Base-by-base conservation (phyloP, 208 protist genomes). In the Acanthamoeba royreba region DNA sequence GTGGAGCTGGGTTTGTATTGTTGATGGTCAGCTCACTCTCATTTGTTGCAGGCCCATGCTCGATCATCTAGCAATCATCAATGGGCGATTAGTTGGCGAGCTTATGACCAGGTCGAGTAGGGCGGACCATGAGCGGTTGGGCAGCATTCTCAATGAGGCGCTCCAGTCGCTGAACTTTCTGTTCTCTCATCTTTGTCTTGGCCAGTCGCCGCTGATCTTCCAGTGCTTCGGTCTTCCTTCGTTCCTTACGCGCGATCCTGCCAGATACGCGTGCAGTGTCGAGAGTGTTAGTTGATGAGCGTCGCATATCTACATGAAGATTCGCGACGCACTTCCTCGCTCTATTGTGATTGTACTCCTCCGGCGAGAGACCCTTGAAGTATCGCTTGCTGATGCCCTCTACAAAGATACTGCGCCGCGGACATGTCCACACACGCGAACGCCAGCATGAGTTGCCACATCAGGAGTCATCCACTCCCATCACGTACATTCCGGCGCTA, bases 321-420 rank as follows among this genome's bases (percentile, higher is more conserved):
- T 31, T 77, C 8, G n/a, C 49, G 49, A 31, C 72, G 72, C 33
- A 81, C 72, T 81, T 81, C 19, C 81, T 4, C 11, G 81, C 81
- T n/a, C 61, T 88, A 49, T 88, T 88, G 81, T 88, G 81, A 49
- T 88, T 88, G 81, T 88, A 88, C 52, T 88, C 81, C 52, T 88
- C 47, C 4, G 81, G 81, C 46, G 81, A 45, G 47, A 88, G 45
- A 15, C 81, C 81, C 52, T 88, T 88, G 81, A 88, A 88, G 81
- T 88, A 88, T 31, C 81, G 81, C 11, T 88, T 88, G 81, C 81
- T 88, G 47, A 88, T 63, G 45, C 81, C 81, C 33, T 88, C 81
- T 40, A 88, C 47, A 31, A 88, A 88, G 28, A 88, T 63, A 31
- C 81, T 85, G 74, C 45, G 17, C 17, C 25, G 17, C 17, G 17